phyloP scores from a whole-genome alignment of 2,329 filamentous ascomycete species.

The Neophaeococcomyces mojaviensis region DNA sequence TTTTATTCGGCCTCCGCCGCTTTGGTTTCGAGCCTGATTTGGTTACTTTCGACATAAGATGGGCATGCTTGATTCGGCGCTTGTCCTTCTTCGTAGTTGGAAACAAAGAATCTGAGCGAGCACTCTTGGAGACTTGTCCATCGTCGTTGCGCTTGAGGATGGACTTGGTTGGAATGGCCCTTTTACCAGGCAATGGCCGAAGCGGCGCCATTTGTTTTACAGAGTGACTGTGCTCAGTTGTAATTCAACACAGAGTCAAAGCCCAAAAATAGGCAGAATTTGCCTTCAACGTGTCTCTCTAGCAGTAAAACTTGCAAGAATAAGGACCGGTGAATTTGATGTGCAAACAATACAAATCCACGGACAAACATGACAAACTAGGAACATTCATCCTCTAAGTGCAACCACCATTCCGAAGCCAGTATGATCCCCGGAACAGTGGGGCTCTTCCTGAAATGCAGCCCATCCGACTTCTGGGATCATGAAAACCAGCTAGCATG shows the following conservation, averaged over 20 bases:
- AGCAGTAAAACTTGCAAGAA: too few relatives aligned
- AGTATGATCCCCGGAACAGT: too few relatives aligned
- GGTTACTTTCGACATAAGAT: conserved; percentile 69
- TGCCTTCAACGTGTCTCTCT: too few relatives aligned
- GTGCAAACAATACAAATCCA: too few relatives aligned
- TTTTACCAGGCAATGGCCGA: background rate
- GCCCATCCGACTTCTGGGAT: too few relatives aligned
- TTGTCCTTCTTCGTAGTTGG: conserved; percentile 74
- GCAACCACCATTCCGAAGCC: too few relatives aligned
- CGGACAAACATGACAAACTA: too few relatives aligned
- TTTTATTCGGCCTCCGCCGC: conserved; percentile 63
- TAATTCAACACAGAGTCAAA: background rate
- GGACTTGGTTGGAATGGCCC: conserved; percentile 1
- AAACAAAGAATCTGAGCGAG: conserved; percentile 38
- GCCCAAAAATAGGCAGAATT: background rate
- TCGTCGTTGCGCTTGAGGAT: background rate
- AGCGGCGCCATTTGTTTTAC: background rate
- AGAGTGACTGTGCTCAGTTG: background rate
- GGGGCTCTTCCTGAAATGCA: too few relatives aligned
- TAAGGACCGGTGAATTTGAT: too few relatives aligned
- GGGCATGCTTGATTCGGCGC: conserved; percentile 69
- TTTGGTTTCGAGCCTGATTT: conserved; percentile 49
- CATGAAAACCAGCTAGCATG: too few relatives aligned
- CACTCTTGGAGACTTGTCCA: background rate
- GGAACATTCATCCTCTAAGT: too few relatives aligned